A percentile compares a stretch with the other conserved stretches of the same genome.
These are phyloP conservation scores for Candida sp. DNA, from an alignment of 1,139 yeast species.

Conservation along the genomic window DNA sequence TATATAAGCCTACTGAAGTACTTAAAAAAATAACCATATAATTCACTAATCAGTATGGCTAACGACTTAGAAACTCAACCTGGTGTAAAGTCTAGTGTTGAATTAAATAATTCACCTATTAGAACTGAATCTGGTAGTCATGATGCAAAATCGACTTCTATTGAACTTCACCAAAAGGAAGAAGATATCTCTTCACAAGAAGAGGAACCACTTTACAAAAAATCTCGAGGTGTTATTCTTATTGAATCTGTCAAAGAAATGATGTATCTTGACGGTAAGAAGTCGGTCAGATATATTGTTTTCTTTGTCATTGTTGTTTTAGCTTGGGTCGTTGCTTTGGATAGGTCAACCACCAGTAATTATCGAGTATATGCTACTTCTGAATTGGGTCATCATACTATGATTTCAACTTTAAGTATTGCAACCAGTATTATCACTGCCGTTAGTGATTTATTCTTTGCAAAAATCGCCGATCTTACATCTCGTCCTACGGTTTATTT, in stretches of 20 bases:
- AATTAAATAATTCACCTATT: too few species aligned
- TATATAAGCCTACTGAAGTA: too few species aligned
- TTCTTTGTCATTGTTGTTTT: slow-evolving; percentile 22
- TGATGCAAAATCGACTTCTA: too few species aligned
- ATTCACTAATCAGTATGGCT: too few species aligned
- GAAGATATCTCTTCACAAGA: too few species aligned
- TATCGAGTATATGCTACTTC: slow-evolving; percentile 15
- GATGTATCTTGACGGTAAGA: slow-evolving; percentile 3
- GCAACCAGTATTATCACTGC: slow-evolving; percentile 23
- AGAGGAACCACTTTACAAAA: slow-evolving; percentile 1
- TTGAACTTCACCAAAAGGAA: too few species aligned
- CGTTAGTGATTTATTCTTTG: slow-evolving; percentile 22
- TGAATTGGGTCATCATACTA: neutral
- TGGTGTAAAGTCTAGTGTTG: too few species aligned
- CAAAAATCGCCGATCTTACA: slow-evolving; percentile 26
- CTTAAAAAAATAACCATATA: too few species aligned
- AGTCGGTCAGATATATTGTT: slow-evolving; percentile 6
- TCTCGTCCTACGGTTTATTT: slow-evolving; percentile 24
- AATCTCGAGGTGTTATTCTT: slow-evolving; percentile 10
- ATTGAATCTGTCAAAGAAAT: slow-evolving; percentile 8
- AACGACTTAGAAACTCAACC: too few species aligned
- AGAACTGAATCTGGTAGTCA: too few species aligned
- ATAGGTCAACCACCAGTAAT: slow-evolving; percentile 28
- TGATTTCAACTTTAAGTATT: neutral
- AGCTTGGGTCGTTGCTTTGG: slow-evolving; percentile 34